phyloP scores from a whole-genome alignment of 495 filamentous ascomycete species.

The Aspergillus nanangensis region DNA sequence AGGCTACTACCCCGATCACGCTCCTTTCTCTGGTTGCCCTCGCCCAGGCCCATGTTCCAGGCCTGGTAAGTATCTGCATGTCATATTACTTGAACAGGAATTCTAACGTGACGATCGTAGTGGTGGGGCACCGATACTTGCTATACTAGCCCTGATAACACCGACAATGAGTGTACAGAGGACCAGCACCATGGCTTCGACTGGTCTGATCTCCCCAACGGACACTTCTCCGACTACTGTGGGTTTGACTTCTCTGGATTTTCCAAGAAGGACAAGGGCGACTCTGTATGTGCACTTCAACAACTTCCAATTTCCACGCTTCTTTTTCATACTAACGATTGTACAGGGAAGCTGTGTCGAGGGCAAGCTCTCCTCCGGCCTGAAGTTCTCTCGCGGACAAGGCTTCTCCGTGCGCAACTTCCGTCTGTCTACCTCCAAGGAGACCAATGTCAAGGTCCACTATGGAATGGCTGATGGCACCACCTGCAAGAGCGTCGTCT shows the following conservation, averaged over 20 bases:
- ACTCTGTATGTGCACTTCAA: slow-evolving; percentile 42
- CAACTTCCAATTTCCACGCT: too few species aligned
- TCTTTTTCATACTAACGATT: slow-evolving; percentile 7
- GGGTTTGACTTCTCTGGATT: slow-evolving; percentile 72
- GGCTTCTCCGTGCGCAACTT: slow-evolving; percentile 73
- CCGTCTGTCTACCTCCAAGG: slow-evolving; percentile 65
- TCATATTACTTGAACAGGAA: not conserved
- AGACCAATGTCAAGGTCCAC: slow-evolving; percentile 74
- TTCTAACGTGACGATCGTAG: slow-evolving; percentile 13
- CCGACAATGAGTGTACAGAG: slow-evolving; percentile 69
- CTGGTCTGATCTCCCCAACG: slow-evolving; percentile 59
- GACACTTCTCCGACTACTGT: slow-evolving; percentile 62
- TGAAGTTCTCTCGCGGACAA: slow-evolving; percentile 39
- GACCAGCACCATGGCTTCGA: slow-evolving; percentile 64
- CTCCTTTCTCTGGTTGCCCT: slow-evolving; percentile 27
- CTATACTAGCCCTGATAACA: slow-evolving; percentile 68
- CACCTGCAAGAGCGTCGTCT: slow-evolving; percentile 67
- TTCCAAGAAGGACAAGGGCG: slow-evolving; percentile 54
- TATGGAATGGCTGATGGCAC: slow-evolving; percentile 78
- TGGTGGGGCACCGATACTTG: slow-evolving; percentile 55
- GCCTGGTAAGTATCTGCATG: slow-evolving; percentile 21
- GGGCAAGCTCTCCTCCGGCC: slow-evolving; percentile 43
- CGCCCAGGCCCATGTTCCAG: slow-evolving; percentile 31
- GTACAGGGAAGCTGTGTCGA: slow-evolving; percentile 60
- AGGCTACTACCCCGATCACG: slow-evolving; percentile 18